These are phyloP conservation scores for Coprinopsis cinerea DNA, from an alignment of 768 basidiomycete genomes.

Conservation along the genomic window DNA sequence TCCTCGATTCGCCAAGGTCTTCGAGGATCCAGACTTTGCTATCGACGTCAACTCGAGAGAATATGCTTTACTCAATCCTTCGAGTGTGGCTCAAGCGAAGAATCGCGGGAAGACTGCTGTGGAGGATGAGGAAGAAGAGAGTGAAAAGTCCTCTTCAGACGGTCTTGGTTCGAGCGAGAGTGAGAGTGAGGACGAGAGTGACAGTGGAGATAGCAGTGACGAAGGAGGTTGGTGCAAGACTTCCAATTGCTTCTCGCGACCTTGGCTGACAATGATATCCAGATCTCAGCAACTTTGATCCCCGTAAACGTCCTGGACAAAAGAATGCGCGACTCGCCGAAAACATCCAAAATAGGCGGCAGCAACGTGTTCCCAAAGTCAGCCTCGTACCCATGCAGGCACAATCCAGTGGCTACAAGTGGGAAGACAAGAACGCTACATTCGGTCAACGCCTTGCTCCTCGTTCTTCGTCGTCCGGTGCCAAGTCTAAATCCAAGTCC, in stretches of 20 bases:
- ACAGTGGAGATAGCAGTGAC: constrained; percentile 42
- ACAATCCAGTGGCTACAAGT: constrained; percentile 20
- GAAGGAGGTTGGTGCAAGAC: constrained; percentile 41
- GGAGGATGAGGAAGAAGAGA: constrained; percentile 86
- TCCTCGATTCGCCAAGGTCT: constrained; percentile 84
- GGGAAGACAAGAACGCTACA: constrained; percentile 46
- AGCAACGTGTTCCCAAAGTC: constrained; percentile 38
- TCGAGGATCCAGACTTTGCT: constrained; percentile 86
- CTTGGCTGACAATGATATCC: constrained; percentile 7
- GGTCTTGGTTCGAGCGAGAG: constrained; percentile 39
- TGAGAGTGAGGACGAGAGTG: constrained; percentile 30
- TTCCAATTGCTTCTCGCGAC: constrained; percentile 1
- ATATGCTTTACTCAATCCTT: constrained; percentile 91
- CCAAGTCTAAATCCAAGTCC: constrained; percentile 11
- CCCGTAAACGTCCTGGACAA: constrained; percentile 43
- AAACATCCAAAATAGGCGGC: constrained; percentile 38
- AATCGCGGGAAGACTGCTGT: constrained; percentile 66
- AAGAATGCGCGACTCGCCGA: constrained; percentile 38
- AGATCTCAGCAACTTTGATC: constrained; percentile 50
- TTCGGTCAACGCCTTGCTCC: constrained; percentile 64
- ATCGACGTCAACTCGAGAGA: constrained; percentile 88
- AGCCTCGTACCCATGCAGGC: constrained; percentile 65
- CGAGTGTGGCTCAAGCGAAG: constrained; percentile 55
- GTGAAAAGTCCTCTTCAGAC: constrained; percentile 61
- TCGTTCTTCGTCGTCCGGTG: constrained; percentile 9